Conservation (phyloP, 306 rosid species). For the Clitoria ternatea region DNA sequence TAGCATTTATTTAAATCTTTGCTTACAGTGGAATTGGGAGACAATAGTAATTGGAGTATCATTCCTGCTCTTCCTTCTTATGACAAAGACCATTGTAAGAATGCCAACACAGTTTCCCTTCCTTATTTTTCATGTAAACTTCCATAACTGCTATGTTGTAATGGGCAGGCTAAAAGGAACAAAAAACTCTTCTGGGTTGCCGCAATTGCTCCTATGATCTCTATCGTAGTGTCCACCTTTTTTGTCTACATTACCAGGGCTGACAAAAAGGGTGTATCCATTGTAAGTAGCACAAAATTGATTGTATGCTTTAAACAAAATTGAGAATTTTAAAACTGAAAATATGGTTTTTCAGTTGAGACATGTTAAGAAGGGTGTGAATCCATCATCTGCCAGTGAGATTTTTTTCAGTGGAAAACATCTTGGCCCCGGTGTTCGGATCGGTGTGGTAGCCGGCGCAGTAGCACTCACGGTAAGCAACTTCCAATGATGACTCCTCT, state of each 20-base stretch:
- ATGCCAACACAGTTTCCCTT: not conserved
- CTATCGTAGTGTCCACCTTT: conserved; percentile 65
- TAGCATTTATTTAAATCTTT: conserved; percentile 10
- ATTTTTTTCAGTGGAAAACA: conserved; percentile 62
- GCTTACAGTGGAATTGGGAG: conserved; percentile 90
- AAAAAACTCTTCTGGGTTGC: conserved; percentile 75
- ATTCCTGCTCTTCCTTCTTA: conserved; percentile 59
- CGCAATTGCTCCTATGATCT: conserved; percentile 77
- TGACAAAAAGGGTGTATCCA: conserved; percentile 59
- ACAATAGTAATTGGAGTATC: conserved; percentile 64
- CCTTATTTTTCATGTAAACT: conserved; percentile 8
- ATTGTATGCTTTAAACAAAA: not conserved
- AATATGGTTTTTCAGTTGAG: conserved; percentile 43
- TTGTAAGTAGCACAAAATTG: conserved; percentile 46
- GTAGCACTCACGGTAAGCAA: conserved; percentile 73
- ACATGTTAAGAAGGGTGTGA: conserved; percentile 50
- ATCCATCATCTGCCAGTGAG: conserved; percentile 56
- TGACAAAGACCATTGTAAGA: conserved; percentile 63
- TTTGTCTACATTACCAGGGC: conserved; percentile 69
- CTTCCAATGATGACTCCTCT: not conserved
- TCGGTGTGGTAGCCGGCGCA: conserved; percentile 63
- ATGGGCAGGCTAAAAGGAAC: conserved; percentile 56
- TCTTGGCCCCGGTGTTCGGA: conserved; percentile 47
- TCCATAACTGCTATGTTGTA: not conserved
- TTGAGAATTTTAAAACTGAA: not conserved